phyloP scores from a whole-genome alignment of 768 basidiomycete species.

The Mycena vulgaris region DNA sequence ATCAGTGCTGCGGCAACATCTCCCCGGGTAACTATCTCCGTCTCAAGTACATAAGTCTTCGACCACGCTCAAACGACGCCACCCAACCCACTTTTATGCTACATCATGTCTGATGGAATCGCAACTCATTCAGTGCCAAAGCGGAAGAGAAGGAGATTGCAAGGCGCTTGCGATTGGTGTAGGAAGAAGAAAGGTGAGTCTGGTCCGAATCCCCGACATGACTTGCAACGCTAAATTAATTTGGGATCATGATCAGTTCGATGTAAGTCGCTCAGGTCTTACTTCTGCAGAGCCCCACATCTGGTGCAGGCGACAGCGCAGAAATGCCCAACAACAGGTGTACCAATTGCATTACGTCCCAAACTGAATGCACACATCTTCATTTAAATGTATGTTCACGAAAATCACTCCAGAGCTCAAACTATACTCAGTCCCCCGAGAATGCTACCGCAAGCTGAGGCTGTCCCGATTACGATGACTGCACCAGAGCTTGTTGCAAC shows the following conservation, averaged over 20 bases:
- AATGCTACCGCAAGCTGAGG: too few species aligned
- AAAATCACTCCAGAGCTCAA: slow-evolving; percentile 31
- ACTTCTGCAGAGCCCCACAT: too few species aligned
- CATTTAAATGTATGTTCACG: slow-evolving; percentile 62
- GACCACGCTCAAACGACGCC: too few species aligned
- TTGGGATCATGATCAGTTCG: slow-evolving; percentile 37
- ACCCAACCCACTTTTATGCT: too few species aligned
- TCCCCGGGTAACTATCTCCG: too few species aligned
- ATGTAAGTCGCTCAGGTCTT: not conserved
- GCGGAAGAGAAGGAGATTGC: slow-evolving; percentile 35
- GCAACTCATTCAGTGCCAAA: not conserved
- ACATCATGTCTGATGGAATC: not conserved
- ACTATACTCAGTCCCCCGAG: not conserved
- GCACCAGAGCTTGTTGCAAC: slow-evolving; percentile 24
- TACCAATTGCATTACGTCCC: slow-evolving; percentile 62
- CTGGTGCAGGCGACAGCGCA: slow-evolving; percentile 66
- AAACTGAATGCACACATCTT: slow-evolving; percentile 69
- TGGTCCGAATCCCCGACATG: not conserved
- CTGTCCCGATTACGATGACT: too few species aligned
- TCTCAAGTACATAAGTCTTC: too few species aligned
- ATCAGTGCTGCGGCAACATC: too few species aligned
- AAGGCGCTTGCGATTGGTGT: not conserved
- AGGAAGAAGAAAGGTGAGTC: slow-evolving; percentile 10
- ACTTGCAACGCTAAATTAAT: too few species aligned
- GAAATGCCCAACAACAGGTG: slow-evolving; percentile 72